phyloP scores from a whole-genome alignment of 805 yeast genomes.

The Suhomyces sp. region DNA sequence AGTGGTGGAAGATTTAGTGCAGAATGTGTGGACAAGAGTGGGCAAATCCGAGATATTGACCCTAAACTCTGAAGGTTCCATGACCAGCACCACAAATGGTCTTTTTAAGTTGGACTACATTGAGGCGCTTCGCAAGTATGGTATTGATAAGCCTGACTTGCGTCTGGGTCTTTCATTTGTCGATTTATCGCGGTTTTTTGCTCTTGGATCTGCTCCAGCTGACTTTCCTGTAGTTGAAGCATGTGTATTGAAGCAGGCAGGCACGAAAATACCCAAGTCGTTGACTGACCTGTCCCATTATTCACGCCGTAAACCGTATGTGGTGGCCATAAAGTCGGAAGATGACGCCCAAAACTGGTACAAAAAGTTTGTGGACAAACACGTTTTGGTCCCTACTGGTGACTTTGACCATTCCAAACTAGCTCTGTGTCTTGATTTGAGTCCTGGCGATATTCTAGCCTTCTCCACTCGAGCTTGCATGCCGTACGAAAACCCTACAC shows the following conservation, averaged over 20 bases:
- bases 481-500: constrained; percentile 92
- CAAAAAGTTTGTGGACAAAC: constrained; percentile 29
- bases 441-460: constrained; percentile 73
- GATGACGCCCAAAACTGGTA: constrained; percentile 45
- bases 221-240: constrained; percentile 74
- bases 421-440: constrained; percentile 34
- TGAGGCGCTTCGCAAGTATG: constrained; percentile 70
- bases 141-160: constrained; percentile 94
- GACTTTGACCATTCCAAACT: constrained; percentile 17
- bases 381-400: constrained; percentile 15
- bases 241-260: constrained; percentile 55
- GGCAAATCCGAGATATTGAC: constrained; percentile 38
- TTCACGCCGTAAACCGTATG: constrained; percentile 54
- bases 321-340: constrained; percentile 47
- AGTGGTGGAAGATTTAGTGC: constrained; percentile 58
- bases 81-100: constrained; percentile 14
- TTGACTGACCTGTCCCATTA: constrained; percentile 45
- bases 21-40: constrained; percentile 52
- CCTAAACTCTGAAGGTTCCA: constrained; percentile 27
- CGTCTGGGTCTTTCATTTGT: constrained; percentile 55
- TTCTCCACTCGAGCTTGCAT: constrained; percentile 67
- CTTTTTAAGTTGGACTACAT: constrained; percentile 53
- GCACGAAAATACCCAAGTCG: constrained; percentile 30
- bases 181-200: constrained; percentile 44
- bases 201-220: constrained; percentile 24